Base-by-base conservation (phyloP, 2,329 filamentous ascomycete species). In the Pestalotiopsis sp. region DNA sequence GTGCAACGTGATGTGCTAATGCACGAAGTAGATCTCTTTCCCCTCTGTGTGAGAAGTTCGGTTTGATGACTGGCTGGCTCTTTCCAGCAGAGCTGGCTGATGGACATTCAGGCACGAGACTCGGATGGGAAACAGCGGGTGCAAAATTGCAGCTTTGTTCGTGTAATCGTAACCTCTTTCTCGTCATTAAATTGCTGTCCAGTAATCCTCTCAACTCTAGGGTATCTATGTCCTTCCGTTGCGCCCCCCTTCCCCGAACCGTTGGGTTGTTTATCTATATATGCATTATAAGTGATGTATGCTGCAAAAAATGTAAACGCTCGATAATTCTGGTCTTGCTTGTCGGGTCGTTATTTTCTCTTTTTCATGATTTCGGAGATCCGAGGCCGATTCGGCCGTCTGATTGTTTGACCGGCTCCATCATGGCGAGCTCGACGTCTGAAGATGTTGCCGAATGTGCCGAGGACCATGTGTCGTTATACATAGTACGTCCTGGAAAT, bases 341-440 rank as follows among this genome's bases (percentile, higher is more conserved):
- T 62, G 14, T 59, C 12, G 20, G 13, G 23, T 36, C 12, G 56
- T 27, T 27, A 11, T 13, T 59, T 27, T 2, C 6, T 59, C 23
- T 23, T 9, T 27, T 17, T 36, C 14, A 17, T 57, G n/a, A 49
- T 17, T 56, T 27, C 4, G 14, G 65, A 20, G 65, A 61, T 41
- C 65, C 52, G 14, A 67, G 39, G 38, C 65, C 65, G 13, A 67
- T 38, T 49, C 56, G n/a, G n/a, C 65, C 36, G 20, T 67, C 65
- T 11, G 52, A 49, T 11, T 41, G 65, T 12, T n/a, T 38, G 14
- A 61, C 38, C 7, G 65, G 65, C 65, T 67, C 45, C 57, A 61
- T 59, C 2, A 9, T 45, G 5, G 36, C 36, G 14, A 67, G 65
- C 56, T 67, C 65, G 14, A 67, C 56, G 17, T 59, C 52, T 9